phyloP scores from a whole-genome alignment of 2,329 filamentous ascomycete genomes.

The Colletotrichum sp. region DNA sequence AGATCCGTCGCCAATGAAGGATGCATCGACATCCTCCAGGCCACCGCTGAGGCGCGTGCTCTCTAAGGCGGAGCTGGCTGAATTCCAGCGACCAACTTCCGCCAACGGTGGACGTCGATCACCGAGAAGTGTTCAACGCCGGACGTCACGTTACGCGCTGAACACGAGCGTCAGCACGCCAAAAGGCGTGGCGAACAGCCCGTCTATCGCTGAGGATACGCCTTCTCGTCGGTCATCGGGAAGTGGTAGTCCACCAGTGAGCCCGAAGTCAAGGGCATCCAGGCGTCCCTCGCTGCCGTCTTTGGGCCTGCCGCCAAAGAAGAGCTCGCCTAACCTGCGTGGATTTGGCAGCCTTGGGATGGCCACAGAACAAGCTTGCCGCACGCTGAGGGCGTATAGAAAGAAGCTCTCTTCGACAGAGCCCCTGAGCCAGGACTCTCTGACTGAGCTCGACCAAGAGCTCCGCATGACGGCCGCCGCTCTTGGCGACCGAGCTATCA shows the following conservation, averaged over 20 bases:
- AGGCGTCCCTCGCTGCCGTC: constrained; percentile 60
- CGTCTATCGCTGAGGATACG: constrained; percentile 49
- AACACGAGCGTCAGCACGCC: constrained; percentile 39
- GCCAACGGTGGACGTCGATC: constrained; percentile 54
- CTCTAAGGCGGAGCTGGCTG: constrained; percentile 84
- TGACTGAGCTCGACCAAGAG: constrained; percentile 69
- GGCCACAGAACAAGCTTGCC: constrained; percentile 68
- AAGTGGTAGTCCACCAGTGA: constrained; percentile 53
- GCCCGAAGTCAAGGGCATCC: constrained; percentile 50
- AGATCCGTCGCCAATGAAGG: constrained; percentile 60
- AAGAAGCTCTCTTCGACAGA: constrained; percentile 65
- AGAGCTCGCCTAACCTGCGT: constrained; percentile 52
- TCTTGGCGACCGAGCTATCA: constrained; percentile 59
- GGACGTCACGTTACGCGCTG: constrained; percentile 57
- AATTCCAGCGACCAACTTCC: constrained; percentile 66
- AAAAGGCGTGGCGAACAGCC: constrained; percentile 42
- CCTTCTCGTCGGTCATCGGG: constrained; percentile 53
- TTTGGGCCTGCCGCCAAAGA: constrained; percentile 50
- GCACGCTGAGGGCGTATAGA: constrained; percentile 64
- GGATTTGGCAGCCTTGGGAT: constrained; percentile 62
- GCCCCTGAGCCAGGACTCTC: constrained; percentile 58
- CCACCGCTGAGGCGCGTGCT: constrained; percentile 84
- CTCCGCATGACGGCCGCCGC: constrained; percentile 66
- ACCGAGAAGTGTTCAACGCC: constrained; percentile 56
- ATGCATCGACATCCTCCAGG: constrained; percentile 55